A percentile compares a stretch with the other conserved stretches of the same genome.
These are phyloP conservation scores for Russula emetica DNA, from an alignment of 768 basidiomycete species.

Conservation along the genomic window DNA sequence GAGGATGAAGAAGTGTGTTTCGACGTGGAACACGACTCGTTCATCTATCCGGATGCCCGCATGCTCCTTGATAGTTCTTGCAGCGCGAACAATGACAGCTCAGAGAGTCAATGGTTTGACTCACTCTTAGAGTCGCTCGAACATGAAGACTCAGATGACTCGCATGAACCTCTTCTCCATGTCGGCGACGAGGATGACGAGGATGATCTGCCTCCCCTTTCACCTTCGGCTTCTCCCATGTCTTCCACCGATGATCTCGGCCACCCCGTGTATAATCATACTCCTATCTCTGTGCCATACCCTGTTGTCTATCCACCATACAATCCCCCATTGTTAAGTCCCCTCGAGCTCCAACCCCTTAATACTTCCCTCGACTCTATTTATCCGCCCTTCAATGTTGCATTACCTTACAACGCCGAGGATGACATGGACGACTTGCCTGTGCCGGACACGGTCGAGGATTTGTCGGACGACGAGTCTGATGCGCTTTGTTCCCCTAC, in stretches of 20 bases:
- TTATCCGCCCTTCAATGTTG: conserved; percentile 43
- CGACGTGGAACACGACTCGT: conserved; percentile 53
- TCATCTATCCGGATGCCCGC: conserved; percentile 78
- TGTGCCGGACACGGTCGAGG: conserved; percentile 78
- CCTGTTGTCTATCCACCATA: conserved; percentile 65
- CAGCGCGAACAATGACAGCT: conserved; percentile 40
- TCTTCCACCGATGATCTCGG: conserved; percentile 74
- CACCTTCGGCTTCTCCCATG: conserved; percentile 64
- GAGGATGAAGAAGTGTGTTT: conserved; percentile 47
- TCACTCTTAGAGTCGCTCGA: conserved; percentile 70
- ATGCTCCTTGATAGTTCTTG: conserved; percentile 42
- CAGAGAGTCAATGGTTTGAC: conserved; percentile 80
- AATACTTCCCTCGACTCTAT: conserved; percentile 39
- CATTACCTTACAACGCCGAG: conserved; percentile 58
- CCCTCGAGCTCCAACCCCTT: conserved; percentile 44
- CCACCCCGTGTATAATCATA: conserved; percentile 47
- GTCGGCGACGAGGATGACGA: conserved; percentile 70
- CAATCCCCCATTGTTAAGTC: conserved; percentile 52
- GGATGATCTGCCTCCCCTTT: conserved; percentile 52
- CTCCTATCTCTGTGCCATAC: conserved; percentile 49
- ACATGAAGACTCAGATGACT: conserved; percentile 59
- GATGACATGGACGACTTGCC: conserved; percentile 66
- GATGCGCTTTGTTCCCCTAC: conserved; percentile 62
- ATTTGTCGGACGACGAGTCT: conserved; percentile 82
- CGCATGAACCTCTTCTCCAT: conserved; percentile 45